Conservation (phyloP, 306 rosid genomes). For the Acmispon strigosus region DNA sequence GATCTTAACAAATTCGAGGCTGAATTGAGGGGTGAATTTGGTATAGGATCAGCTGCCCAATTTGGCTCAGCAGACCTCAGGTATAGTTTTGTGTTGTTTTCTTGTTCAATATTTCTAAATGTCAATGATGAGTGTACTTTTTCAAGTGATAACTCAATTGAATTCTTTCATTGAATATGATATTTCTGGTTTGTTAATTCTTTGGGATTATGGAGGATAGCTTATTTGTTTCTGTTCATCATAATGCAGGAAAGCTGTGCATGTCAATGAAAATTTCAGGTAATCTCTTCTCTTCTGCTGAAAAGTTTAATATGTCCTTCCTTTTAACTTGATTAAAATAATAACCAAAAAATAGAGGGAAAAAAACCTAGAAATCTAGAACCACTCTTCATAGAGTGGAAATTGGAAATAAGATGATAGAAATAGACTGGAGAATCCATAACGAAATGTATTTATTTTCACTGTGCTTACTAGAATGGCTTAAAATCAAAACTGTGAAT, state of each 20-base stretch:
- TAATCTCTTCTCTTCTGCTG: conserved; percentile 18
- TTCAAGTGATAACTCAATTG: too few species aligned
- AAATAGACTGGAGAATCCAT: neutral
- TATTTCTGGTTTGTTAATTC: neutral
- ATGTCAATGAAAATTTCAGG: conserved; percentile 94
- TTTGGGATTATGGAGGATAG: neutral
- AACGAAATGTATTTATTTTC: neutral
- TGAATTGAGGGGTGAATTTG: conserved; percentile 76
- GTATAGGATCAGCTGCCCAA: conserved; percentile 93
- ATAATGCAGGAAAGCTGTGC: conserved; percentile 68
- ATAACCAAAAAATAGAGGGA: neutral
- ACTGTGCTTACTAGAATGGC: neutral
- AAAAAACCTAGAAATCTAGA: neutral
- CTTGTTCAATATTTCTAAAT: too few species aligned
- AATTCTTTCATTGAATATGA: neutral
- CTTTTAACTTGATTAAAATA: neutral
- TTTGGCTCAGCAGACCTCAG: conserved; percentile 93
- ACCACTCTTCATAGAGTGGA: neutral
- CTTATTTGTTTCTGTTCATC: neutral
- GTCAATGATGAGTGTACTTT: too few species aligned
- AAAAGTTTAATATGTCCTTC: neutral
- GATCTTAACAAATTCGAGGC: conserved; percentile 91
- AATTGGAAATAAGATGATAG: neutral
- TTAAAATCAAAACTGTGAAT: too few species aligned
- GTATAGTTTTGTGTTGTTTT: too few species aligned